Conservation (phyloP, 1,284 basidiomycete genomes). For the Trametes pubescens region DNA sequence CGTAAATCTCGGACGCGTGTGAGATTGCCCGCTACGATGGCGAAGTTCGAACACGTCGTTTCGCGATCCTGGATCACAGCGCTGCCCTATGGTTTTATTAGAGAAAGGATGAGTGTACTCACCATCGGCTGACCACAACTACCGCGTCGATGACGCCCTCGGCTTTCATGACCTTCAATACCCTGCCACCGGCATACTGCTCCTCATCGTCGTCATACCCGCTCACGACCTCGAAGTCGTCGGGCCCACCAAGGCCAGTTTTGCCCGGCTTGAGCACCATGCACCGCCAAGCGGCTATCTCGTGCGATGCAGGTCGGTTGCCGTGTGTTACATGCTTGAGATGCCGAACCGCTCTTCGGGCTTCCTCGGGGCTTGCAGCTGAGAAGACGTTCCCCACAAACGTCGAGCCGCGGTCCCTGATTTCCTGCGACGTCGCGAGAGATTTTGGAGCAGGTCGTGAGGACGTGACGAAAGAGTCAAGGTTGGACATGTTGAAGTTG, state of each 20-base stretch:
- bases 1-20: too few species aligned
- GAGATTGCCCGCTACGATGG: neutral
- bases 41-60: too few species aligned
- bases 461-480: constrained; percentile 63
- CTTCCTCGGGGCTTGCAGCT: constrained; percentile 57
- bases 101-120: constrained; percentile 32
- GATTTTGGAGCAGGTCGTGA: constrained; percentile 56
- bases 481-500: constrained; percentile 41
- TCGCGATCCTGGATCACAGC: too few species aligned
- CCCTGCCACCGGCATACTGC: constrained; percentile 67
- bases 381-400: constrained; percentile 71
- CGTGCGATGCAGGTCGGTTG: constrained; percentile 66
- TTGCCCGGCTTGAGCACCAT: constrained; percentile 74
- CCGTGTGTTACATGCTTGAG: constrained; percentile 62
- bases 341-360: constrained; percentile 55
- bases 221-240: constrained; percentile 72
- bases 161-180: constrained; percentile 75
- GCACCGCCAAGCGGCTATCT: constrained; percentile 78
- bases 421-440: constrained; percentile 71
- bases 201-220: constrained; percentile 79
- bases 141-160: constrained; percentile 69
- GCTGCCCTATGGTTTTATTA: too few species aligned
- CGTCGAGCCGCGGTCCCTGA: constrained; percentile 73
- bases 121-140: constrained; percentile 81
- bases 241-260: constrained; percentile 72